Evolutionary conservation across 1,139 yeast genomes (phyloP).

Genomic region (Taphrina wiesneri): DNA sequence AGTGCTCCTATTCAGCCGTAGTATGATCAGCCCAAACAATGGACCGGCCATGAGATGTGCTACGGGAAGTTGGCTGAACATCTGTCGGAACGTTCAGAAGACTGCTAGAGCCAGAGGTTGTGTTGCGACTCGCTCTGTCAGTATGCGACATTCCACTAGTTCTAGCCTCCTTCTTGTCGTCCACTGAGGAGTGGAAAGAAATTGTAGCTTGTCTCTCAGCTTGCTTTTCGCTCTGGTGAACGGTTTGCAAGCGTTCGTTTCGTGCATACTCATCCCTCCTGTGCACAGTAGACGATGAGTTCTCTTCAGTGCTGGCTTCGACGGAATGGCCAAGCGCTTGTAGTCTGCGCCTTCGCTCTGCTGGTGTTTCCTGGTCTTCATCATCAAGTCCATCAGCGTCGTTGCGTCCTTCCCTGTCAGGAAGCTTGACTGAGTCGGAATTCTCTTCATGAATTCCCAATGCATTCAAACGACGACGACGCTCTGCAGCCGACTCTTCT

Average conservation of each 20-base stretch:
- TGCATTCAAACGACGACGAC: constrained; percentile 76
- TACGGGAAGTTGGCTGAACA: neutral
- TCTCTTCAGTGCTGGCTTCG: neutral
- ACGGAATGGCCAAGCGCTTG: constrained; percentile 37
- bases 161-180: neutral
- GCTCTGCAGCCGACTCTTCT: constrained; percentile 70
- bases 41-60: constrained; percentile 17
- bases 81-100: neutral
- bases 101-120: neutral
- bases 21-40: constrained; percentile 34
- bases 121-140: neutral
- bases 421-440: constrained; percentile 48
- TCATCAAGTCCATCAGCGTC: constrained; percentile 22
- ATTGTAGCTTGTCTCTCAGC: neutral
- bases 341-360: constrained; percentile 38
- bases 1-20: neutral
- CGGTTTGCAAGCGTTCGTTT: no score
- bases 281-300: neutral
- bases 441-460: constrained; percentile 51
- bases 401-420: constrained; percentile 40
- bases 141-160: neutral
- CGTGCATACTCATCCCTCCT: neutral
- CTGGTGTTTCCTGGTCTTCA: constrained; percentile 40
- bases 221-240: neutral
- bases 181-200: constrained; percentile 20